Evolutionary conservation across 257 asterid genomes (phyloP), one percentile per base, ranked within the genome.

Genomic region (Jacaranda copaia): DNA sequence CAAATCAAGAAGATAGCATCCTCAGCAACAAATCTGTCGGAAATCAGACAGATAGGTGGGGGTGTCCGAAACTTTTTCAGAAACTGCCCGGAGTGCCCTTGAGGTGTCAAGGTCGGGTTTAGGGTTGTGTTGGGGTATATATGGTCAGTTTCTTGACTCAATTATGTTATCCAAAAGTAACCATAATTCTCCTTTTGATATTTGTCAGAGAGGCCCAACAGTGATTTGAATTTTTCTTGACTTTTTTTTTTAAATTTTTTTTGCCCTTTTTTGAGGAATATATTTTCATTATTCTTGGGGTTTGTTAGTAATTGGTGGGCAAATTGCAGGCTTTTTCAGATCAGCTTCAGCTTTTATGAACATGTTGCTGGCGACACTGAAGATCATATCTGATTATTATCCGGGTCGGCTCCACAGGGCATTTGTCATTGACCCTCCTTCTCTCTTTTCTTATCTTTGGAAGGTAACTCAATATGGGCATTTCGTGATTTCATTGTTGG

Each of bases 311-410:
- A 25, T 25, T 20, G 25, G 65, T 32, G 60, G 42, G 63, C 36
- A 73, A 60, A 55, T 4, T 85, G 89, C 97, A 96, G 99, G 97
- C 95, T 87, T 96, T 93, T 90, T 88, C 91, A 90, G 96, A 77
- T 96, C 99, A 68, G 99, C 97, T 5, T 82, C 99, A 75, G 92
- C 97, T 80, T 96, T 96, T 84, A 86, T 92, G 93, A 96, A 91
- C 86, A 86, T 90, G 81, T 76, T 93, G 42, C 72, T 93, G 79
- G 86, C 93, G 10, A 81, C 95, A 74, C 83, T 96, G 84, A 96
- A 92, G 91, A 88, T 89, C 58, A 71, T 93, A 32, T 92, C 89
- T 0, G 98, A 93, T 65, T 89, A 90, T 69, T 96, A 93, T 53
- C 98, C 99, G 2, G 89, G 90, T 9, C 82, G 96, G 59, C 90